Evolutionary conservation across 805 yeast genomes (phyloP).

Genomic region (Grigorovia jiainica): DNA sequence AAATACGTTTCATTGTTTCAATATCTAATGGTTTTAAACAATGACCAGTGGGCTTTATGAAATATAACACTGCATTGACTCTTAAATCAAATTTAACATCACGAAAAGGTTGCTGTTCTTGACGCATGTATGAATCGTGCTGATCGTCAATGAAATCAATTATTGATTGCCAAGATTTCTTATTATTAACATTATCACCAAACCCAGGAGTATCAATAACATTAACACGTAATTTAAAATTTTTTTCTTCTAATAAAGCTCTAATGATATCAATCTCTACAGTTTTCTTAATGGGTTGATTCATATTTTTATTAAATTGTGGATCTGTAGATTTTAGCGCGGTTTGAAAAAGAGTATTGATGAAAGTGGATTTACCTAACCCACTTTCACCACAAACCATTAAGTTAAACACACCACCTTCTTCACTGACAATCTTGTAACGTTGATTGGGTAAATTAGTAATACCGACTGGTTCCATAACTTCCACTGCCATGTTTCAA

Average conservation of each 20-base stretch:
- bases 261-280: slow-evolving; percentile 71
- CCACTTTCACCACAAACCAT: slow-evolving; percentile 92
- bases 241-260: slow-evolving; percentile 78
- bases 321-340: slow-evolving; percentile 47
- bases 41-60: slow-evolving; percentile 87
- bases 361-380: slow-evolving; percentile 83
- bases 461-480: slow-evolving; percentile 46
- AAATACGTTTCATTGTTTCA: slow-evolving; percentile 75
- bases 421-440: slow-evolving; percentile 64
- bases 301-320: slow-evolving; percentile 32
- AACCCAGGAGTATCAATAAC: slow-evolving; percentile 90
- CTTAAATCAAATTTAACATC: slow-evolving; percentile 60
- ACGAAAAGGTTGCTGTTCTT: slow-evolving; percentile 86
- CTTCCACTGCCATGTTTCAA: not conserved
- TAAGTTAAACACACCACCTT: slow-evolving; percentile 67
- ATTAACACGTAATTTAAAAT: slow-evolving; percentile 66
- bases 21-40: slow-evolving; percentile 81
- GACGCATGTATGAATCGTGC: slow-evolving; percentile 80
- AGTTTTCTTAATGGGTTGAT: slow-evolving; percentile 49
- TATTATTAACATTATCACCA: slow-evolving; percentile 83
- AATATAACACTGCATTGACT: slow-evolving; percentile 85
- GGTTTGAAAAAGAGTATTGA: slow-evolving; percentile 77
- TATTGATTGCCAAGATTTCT: slow-evolving; percentile 78
- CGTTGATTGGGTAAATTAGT: slow-evolving; percentile 68
- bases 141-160: slow-evolving; percentile 87